phyloP scores from a whole-genome alignment of 2,329 filamentous ascomycete species.

The Claviceps purpurea region DNA sequence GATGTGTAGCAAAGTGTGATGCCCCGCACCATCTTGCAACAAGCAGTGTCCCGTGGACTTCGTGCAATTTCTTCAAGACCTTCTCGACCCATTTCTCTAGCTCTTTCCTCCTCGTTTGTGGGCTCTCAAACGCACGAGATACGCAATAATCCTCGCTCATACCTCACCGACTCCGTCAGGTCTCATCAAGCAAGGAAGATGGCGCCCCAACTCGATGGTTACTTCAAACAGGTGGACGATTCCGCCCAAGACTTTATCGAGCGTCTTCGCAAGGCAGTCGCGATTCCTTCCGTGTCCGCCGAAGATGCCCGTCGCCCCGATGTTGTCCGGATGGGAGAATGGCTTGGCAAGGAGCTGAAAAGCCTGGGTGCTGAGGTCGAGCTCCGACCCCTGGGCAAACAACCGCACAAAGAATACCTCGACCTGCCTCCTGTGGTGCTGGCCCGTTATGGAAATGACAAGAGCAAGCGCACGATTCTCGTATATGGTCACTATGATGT shows the following conservation, averaged over 20 bases:
- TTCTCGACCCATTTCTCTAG: conserved; percentile 10
- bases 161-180: conserved; percentile 40
- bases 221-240: conserved; percentile 82
- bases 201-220: conserved; percentile 81
- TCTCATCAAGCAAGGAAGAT: conserved; percentile 58
- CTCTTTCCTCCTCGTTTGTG: conserved; percentile 9
- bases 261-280: conserved; percentile 79
- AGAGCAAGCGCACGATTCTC: conserved; percentile 85
- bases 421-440: conserved; percentile 88
- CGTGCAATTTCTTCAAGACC: conserved; percentile 8
- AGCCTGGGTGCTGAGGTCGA: conserved; percentile 76
- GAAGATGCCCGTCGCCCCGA: conserved; percentile 80
- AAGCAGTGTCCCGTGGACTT: conserved; percentile 12
- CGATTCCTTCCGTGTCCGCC: conserved; percentile 89
- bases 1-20: conserved; percentile 14
- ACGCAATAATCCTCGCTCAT: conserved; percentile 21
- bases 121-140: conserved; percentile 2
- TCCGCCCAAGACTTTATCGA: conserved; percentile 75
- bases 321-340: conserved; percentile 94
- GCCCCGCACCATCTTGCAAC: conserved; percentile 32
- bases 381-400: conserved; percentile 75
- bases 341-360: conserved; percentile 71
- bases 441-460: conserved; percentile 82
- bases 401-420: conserved; percentile 80
- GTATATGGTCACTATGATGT: conserved; percentile 99